These are phyloP conservation scores for Hanseniaspora sp. DNA, from an alignment of 1,139 yeast species.

Conservation along the genomic window DNA sequence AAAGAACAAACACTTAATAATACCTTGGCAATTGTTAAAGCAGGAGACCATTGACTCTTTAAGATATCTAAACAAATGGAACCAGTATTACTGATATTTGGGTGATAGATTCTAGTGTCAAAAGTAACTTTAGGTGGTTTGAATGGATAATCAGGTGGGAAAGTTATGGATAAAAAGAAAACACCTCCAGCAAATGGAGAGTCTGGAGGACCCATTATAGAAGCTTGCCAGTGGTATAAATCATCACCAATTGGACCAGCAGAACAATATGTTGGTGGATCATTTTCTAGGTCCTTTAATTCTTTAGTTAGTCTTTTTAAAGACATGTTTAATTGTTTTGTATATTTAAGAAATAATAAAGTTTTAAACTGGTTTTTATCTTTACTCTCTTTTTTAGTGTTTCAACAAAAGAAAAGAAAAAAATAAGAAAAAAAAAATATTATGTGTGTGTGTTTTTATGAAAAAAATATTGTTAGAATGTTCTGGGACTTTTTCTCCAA, in stretches of 20 bases:
- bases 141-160: conserved; percentile 72
- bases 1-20: conserved; percentile 79
- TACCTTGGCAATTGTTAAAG: conserved; percentile 70
- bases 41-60: conserved; percentile 71
- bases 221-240: conserved; percentile 92
- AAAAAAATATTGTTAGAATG: not conserved
- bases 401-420: no score
- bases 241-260: conserved; percentile 99
- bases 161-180: conserved; percentile 78
- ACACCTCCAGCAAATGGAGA: conserved; percentile 92
- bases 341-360: no score
- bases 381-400: no score
- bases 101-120: conserved; percentile 60
- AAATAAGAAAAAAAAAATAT: no score
- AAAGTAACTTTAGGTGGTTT: conserved; percentile 52
- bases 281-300: conserved; percentile 90
- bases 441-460: not conserved
- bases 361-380: not conserved
- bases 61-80: conserved; percentile 34
- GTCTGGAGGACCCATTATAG: conserved; percentile 92
- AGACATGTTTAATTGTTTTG: conserved; percentile 43
- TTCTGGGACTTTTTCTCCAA: not conserved
- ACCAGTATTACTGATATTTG: conserved; percentile 58
- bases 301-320: conserved; percentile 93
- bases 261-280: conserved; percentile 97